Evolutionary conservation across 2,329 filamentous ascomycete species (phyloP).

Genomic region (Lecanicillium sp.): DNA sequence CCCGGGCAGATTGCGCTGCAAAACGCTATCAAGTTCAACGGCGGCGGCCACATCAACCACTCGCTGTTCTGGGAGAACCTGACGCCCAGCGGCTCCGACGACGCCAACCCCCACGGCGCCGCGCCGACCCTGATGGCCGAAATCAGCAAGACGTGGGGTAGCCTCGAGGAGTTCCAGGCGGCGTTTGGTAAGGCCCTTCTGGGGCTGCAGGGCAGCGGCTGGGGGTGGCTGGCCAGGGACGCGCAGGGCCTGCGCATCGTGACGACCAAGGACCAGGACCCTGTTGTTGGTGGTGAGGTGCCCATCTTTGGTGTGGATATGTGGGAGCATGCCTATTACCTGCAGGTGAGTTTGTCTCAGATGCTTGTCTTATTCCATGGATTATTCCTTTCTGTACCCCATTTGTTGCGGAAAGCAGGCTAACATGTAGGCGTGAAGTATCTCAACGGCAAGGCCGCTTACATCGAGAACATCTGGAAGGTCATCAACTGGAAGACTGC

Average conservation of each 20-base stretch:
- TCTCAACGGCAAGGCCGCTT: conserved; percentile 66
- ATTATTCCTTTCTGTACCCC: not conserved
- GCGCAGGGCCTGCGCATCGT: conserved; percentile 57
- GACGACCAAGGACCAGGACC: conserved; percentile 83
- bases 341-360: conserved; percentile 53
- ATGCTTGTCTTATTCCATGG: no score
- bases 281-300: conserved; percentile 55
- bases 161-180: conserved; percentile 55
- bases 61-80: conserved; percentile 88
- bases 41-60: conserved; percentile 90
- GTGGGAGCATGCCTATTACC: conserved; percentile 91
- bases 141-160: conserved; percentile 62
- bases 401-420: not conserved
- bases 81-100: conserved; percentile 48
- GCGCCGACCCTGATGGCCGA: conserved; percentile 53
- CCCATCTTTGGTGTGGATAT: conserved; percentile 76
- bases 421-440: conserved; percentile 56
- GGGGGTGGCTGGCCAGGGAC: conserved; percentile 77
- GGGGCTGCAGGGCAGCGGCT: conserved; percentile 74
- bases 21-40: conserved; percentile 74
- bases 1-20: conserved; percentile 60
- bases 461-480: conserved; percentile 70
- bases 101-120: conserved; percentile 44
- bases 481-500: conserved; percentile 71
- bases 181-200: conserved; percentile 60